Base-by-base conservation (phyloP, 225 moss, liverwort and hornwort genomes). In the Bryoerythrophyllum caledonicum region DNA sequence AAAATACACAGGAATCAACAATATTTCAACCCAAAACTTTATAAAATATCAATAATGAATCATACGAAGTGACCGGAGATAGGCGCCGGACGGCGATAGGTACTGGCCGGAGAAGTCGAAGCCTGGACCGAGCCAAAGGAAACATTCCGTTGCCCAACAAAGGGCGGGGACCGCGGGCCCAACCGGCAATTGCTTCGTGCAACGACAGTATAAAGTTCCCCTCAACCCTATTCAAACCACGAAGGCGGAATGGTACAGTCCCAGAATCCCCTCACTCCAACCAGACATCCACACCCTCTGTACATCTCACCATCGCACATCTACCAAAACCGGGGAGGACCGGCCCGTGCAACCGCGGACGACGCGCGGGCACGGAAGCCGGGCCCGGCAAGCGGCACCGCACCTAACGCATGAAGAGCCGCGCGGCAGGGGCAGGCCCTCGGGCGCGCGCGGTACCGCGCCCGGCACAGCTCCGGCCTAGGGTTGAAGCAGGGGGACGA, bases 401-500 rank as follows among this genome's bases (percentile, higher is more conserved):
- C 43, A 56, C 20, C 28, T 8, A n/a, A 14, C 28, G 59, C 59
- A 28, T 2, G 5, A 30, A 12, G 41, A 12, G 63, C 35, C 2
- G 38, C 20, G 48, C 38, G 77, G 77, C 69, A 61, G 63, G 11
- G 28, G 44, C 32, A 17, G 13, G 16, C 55, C 19, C 14, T 12
- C 8, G 14, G 1, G 8, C 15, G 68, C 3, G 28, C 66, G 17
- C 67, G 28, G 48, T 12, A 12, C 2, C 7, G 68, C 68, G 20
- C 34, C 53, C 34, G 21, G 52, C 3, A 17, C 2, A 30, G 30
- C 30, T 30, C 6, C 10, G 44, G 70, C 12, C 48, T 78, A 78
- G 78, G 78, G 78, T 72, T 78, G 58, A 32, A 56, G 27, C 67
- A 63, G 78, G 63, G 70, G 77, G 54, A 63, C 77, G 12, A 37